Base-by-base conservation (phyloP, 192 early-diverging fungal genomes). In the Coemansia sp. region DNA sequence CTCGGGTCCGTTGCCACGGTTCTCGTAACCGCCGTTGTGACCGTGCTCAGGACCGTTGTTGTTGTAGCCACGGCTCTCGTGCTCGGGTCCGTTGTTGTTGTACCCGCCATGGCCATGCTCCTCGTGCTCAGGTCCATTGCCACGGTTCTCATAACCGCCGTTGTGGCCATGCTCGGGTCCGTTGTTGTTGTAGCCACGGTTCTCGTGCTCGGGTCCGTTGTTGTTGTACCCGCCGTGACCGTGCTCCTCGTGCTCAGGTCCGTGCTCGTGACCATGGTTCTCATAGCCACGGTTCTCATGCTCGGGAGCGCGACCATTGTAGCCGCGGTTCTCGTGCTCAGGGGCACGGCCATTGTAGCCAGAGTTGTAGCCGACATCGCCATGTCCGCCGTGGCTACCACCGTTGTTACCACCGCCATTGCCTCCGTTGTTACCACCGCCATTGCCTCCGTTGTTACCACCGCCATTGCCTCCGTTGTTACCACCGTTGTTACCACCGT, bases 231-330 rank as follows among this genome's bases (percentile, higher is more conserved):
- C 40, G 6, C 44, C 62, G 13, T 63, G 70, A 11, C 38, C 60
- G 24, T 53, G 52, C 47, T 58, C 62, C 5, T 64, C 33, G 40
- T 72, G 70, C 64, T 72, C 70, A 29, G 66, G 66, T n/a, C 62
- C 66, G 9, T 65, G 24, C 66, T 74, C 49, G 62, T 75, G 70
- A 29, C 58, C 44, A 9, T 18, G 36, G 62, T 22, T 22, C 49
- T 65, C 39, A 12, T 46, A 41, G 31, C 64, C 64, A 12, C 43
- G 24, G 44, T 27, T 24, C 20, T 31, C 64, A 9, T 65, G 44
- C 24, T 46, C 64, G 0, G 64, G n/a, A n/a, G n/a, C n/a, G n/a
- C n/a, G n/a, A n/a, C n/a, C n/a, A n/a, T 49, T 20, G 18, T 49
- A 49, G 18, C 47, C 47, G 15, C 55, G 55, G 55, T 58, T 58